A percentile compares a stretch with the other conserved stretches of the same genome.
phyloP scores from a whole-genome alignment of 2,329 filamentous ascomycete species.

The Cryphonectria parasitica region DNA sequence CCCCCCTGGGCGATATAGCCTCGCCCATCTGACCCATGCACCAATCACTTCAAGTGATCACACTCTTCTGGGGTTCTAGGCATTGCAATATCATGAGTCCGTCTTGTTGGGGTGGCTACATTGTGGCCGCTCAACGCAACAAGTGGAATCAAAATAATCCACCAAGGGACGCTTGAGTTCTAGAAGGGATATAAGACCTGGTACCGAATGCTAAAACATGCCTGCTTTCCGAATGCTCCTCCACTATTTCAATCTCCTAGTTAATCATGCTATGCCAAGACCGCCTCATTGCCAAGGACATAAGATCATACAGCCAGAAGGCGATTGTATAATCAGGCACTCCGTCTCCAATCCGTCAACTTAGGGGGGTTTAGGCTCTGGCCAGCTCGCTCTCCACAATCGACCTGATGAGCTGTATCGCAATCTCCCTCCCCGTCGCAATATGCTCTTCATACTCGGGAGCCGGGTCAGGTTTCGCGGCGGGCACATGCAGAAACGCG shows the following conservation, averaged over 20 bases:
- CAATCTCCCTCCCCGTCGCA: conserved; percentile 53
- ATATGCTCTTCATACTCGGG: conserved; percentile 55
- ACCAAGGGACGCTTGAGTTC: background rate
- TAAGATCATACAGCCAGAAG: background rate
- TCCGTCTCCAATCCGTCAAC: background rate
- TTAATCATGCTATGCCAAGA: background rate
- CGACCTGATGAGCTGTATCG: conserved; percentile 58
- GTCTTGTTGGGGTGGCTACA: background rate
- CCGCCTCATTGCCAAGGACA: background rate
- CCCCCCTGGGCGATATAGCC: background rate
- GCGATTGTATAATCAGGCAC: background rate
- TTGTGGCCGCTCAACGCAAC: background rate
- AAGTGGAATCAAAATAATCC: background rate
- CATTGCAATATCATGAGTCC: background rate
- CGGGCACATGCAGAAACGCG: conserved; percentile 74
- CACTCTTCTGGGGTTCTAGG: background rate
- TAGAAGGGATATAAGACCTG: background rate
- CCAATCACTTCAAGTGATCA: too few species aligned
- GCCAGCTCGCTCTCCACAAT: conserved; percentile 56
- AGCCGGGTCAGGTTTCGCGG: conserved; percentile 74
- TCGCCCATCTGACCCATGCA: too few species aligned
- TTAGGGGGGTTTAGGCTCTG: conserved; percentile 12
- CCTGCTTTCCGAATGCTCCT: background rate
- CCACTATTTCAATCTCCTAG: background rate
- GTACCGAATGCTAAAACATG: background rate